Evolutionary conservation across 1,139 yeast species (phyloP).

Genomic region (Kluyveromyces marxianus): DNA sequence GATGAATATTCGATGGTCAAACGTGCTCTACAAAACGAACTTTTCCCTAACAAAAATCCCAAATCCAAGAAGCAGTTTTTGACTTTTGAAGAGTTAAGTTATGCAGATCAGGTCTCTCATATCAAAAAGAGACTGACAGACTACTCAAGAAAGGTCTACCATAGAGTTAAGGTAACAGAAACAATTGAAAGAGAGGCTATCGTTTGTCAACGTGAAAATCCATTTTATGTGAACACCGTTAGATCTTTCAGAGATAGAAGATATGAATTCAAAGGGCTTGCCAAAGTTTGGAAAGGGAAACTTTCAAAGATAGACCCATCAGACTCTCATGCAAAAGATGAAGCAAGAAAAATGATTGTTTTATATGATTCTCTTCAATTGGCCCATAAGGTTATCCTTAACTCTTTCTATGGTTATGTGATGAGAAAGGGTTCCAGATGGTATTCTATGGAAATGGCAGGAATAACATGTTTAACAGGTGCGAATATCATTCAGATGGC

Average conservation of each 20-base stretch:
- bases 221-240: constrained; percentile 92
- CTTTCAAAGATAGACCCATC: constrained; percentile 45
- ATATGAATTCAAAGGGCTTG: constrained; percentile 88
- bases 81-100: constrained; percentile 66
- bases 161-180: constrained; percentile 71
- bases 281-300: constrained; percentile 91
- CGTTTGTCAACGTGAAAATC: constrained; percentile 95
- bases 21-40: constrained; percentile 72
- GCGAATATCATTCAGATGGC: constrained; percentile 98
- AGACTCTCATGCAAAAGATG: constrained; percentile 60
- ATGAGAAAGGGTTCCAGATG: constrained; percentile 99
- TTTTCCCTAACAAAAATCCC: constrained; percentile 51
- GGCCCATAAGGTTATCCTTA: constrained; percentile 94
- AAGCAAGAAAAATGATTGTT: constrained; percentile 89
- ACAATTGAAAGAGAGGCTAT: constrained; percentile 87
- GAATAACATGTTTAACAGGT: constrained; percentile 96
- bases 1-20: constrained; percentile 89
- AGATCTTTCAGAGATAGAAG: constrained; percentile 92
- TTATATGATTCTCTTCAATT: constrained; percentile 90
- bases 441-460: constrained; percentile 99
- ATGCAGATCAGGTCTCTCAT: constrained; percentile 68
- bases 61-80: constrained; percentile 39
- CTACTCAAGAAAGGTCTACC: constrained; percentile 79
- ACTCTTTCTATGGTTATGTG: constrained; percentile 95
- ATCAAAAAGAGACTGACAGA: constrained; percentile 78